These are phyloP conservation scores for Steccherinum ochraceum DNA, from an alignment of 768 basidiomycete species.

Conservation along the genomic window DNA sequence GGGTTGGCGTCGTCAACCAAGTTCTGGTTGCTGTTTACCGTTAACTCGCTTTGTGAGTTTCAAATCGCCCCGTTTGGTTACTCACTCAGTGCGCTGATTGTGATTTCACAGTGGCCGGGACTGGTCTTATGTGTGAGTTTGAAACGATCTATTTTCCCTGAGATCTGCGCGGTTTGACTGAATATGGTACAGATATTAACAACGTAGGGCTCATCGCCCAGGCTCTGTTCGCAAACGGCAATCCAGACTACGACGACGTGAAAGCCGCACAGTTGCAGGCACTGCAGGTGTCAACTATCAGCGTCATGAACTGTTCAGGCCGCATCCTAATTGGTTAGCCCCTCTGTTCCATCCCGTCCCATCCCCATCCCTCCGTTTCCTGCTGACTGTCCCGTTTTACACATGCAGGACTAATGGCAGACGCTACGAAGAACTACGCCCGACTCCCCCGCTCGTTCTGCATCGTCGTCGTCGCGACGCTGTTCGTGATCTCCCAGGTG, in stretches of 20 bases:
- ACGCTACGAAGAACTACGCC: constrained; percentile 51
- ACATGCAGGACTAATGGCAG: constrained; percentile 57
- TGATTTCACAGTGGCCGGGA: constrained; percentile 50
- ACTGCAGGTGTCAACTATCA: constrained; percentile 77
- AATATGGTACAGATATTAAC: constrained; percentile 60
- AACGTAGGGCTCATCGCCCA: constrained; percentile 80
- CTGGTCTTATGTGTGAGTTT: constrained; percentile 62
- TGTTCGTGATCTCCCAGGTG: constrained; percentile 72
- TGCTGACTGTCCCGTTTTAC: not conserved
- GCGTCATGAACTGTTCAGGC: constrained; percentile 75
- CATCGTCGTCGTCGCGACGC: constrained; percentile 55
- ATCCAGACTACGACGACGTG: constrained; percentile 57
- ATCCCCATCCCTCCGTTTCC: not conserved
- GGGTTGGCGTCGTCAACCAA: constrained; percentile 45
- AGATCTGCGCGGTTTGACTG: too few species aligned
- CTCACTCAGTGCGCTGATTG: constrained; percentile 2
- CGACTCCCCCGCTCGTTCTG: constrained; percentile 62
- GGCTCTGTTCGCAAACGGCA: constrained; percentile 55
- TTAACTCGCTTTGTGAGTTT: constrained; percentile 51
- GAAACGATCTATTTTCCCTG: too few species aligned
- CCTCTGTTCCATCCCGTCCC: not conserved
- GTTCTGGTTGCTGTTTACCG: constrained; percentile 58
- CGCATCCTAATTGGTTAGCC: constrained; percentile 66
- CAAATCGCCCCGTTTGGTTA: not conserved
- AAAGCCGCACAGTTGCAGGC: constrained; percentile 74